A percentile compares a stretch with the other conserved stretches of the same genome.
Conservation (phyloP, 495 filamentous ascomycete genomes). For the Neurospora terricola region DNA sequence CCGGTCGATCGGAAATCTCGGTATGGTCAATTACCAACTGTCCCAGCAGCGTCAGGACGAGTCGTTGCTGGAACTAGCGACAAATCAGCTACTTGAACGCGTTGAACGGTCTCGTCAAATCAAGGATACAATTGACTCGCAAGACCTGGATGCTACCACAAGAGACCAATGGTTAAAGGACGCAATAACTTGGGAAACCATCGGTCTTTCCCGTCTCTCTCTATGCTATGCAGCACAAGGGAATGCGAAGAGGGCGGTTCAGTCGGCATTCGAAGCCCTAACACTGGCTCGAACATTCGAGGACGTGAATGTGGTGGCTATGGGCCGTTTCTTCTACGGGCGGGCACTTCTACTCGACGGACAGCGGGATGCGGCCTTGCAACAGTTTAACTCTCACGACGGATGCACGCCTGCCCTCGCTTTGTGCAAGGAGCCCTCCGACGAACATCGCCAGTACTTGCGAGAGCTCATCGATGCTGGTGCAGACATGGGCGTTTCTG, state of each 20-base stretch:
- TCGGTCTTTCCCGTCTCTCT: constrained; percentile 12
- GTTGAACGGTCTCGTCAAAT: background rate
- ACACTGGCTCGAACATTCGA: background rate
- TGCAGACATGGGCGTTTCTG: constrained; percentile 15
- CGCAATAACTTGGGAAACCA: constrained; percentile 5
- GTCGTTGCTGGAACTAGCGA: background rate
- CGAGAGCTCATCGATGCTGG: constrained; percentile 16
- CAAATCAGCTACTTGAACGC: constrained; percentile 4
- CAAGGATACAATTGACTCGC: background rate
- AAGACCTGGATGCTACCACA: background rate
- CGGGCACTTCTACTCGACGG: constrained; percentile 1
- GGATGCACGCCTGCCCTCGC: constrained; percentile 19
- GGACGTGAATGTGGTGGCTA: background rate
- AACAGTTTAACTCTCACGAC: background rate
- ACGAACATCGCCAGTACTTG: constrained; percentile 20
- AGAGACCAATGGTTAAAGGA: background rate
- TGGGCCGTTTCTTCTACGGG: constrained; percentile 7
- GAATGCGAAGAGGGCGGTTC: background rate
- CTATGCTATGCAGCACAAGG: constrained; percentile 6
- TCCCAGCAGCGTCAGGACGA: background rate
- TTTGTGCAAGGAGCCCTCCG: constrained; percentile 24
- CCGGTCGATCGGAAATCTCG: constrained; percentile 26
- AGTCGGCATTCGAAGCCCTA: background rate
- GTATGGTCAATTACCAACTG: constrained; percentile 25
- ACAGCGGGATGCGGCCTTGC: background rate